Conservation (phyloP, 129 eudicot species). For the Kitagawia praeruptora region DNA sequence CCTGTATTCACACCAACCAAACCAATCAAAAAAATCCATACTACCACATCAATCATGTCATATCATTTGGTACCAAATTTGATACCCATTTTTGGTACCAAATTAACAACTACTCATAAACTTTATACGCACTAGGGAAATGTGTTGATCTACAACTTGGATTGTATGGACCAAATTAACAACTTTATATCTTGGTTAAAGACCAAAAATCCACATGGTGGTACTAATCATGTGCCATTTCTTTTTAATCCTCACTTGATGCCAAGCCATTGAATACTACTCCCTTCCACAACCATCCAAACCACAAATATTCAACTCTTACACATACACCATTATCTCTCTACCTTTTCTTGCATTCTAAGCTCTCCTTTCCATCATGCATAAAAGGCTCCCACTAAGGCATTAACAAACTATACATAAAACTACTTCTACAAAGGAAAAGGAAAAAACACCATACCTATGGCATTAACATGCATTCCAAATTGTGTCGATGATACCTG, state of each 20-base stretch:
- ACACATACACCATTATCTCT: not conserved
- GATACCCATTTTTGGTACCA: too few species aligned
- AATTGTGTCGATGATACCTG: conserved; percentile 52
- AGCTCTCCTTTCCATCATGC: conserved; percentile 12
- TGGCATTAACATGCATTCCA: conserved; percentile 79
- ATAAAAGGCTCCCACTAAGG: conserved; percentile 7
- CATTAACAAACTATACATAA: too few species aligned
- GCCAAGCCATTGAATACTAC: conserved; percentile 14
- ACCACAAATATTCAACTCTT: not conserved
- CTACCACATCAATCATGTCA: too few species aligned
- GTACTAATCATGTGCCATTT: conserved; percentile 1
- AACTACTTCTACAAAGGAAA: too few species aligned
- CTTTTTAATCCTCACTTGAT: not conserved
- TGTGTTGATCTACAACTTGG: not conserved
- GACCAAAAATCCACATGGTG: too few species aligned
- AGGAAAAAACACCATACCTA: conserved; percentile 10
- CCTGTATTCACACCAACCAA: too few species aligned
- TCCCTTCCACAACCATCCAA: not conserved
- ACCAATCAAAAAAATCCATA: too few species aligned
- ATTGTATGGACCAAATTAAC: not conserved
- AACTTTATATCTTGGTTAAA: too few species aligned
- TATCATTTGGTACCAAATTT: too few species aligned
- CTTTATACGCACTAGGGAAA: not conserved
- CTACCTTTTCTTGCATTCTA: conserved; percentile 27
- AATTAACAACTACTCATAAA: too few species aligned